phyloP scores from a whole-genome alignment of 176 grass and related monocot species.

The Typha latifolia region DNA sequence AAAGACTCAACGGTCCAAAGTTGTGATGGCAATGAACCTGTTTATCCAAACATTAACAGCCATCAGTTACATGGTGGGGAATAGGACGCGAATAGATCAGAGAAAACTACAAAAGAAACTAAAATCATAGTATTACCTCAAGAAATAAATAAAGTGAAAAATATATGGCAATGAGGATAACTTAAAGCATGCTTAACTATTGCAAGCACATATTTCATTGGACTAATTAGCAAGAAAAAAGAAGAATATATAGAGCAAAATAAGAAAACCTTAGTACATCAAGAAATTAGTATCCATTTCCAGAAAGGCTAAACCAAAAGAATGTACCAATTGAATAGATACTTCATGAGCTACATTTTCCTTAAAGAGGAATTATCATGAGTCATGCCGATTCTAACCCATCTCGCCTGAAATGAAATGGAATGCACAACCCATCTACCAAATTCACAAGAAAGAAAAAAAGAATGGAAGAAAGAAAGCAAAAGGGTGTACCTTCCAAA shows the following conservation, averaged over 20 bases:
- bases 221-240: too few relatives aligned
- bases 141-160: not conserved
- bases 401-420: too few relatives aligned
- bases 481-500: constrained; percentile 50
- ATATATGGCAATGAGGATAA: not conserved
- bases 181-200: not conserved
- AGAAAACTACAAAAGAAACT: constrained; percentile 9
- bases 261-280: too few relatives aligned
- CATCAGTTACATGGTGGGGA: constrained; percentile 21
- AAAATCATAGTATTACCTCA: not conserved
- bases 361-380: not conserved
- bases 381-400: not conserved
- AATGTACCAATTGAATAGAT: too few relatives aligned
- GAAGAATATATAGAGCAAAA: too few relatives aligned
- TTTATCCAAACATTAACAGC: constrained; percentile 27
- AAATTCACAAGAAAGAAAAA: not conserved
- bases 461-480: constrained; percentile 6
- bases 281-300: too few relatives aligned
- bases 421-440: not conserved
- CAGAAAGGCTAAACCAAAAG: too few relatives aligned
- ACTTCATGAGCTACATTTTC: not conserved
- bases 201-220: too few relatives aligned
- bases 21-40: constrained; percentile 81
- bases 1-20: constrained; percentile 71
- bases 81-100: constrained; percentile 19